Base-by-base conservation (phyloP, 768 basidiomycete species). In the Pleurotus tuber-regium region DNA sequence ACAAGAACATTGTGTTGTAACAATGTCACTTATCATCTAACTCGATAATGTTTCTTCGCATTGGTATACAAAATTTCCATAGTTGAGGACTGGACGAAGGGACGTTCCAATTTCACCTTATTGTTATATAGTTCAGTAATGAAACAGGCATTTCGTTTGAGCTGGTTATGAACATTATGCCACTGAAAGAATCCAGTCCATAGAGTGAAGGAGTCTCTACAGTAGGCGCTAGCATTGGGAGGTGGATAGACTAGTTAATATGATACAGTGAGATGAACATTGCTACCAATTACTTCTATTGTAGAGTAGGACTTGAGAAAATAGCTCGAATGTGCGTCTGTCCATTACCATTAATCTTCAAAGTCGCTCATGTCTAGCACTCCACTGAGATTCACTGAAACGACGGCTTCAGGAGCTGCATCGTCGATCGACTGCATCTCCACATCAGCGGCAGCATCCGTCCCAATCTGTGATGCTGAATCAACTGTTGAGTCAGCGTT, bases 81-180 rank as follows among this genome's bases (percentile, higher is more conserved):
- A 28, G 14, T 35, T 48, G 28, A 46, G 21, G 43, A 31, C 26
- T n/a, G 28, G 21, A 16, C 26, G 28, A 14, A 46, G n/a, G 28
- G 19, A 21, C n/a, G 14, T 31, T 14, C n/a, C 14, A 29, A 48
- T 30, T 28, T 28, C 28, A 19, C 41, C 26, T 42, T 46, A 48
- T n/a, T 35, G 31, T 48, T 48, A 48, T 11, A 48, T 48, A 48
- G n/a, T 40, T 42, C 41, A 42, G 46, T 48, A 48, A 48, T 48
- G 46, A 48, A 48, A 24, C 46, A 16, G 31, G 46, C 29, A 48
- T 48, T 48, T 48, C 31, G 46, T 48, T 48, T 19, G 41, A 24
- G 26, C 4, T 24, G 18, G 26, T 5, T 11, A n/a, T 12, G n/a
- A 40, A 40, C 2, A 14, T 40, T 19, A 40, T 10, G 7, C 12